Percentiles rank a stretch among this genome's conserved stretches.
phyloP scores from a whole-genome alignment of 202 grass and related monocot species.

The Schoenoplectus tabernaemontani region DNA sequence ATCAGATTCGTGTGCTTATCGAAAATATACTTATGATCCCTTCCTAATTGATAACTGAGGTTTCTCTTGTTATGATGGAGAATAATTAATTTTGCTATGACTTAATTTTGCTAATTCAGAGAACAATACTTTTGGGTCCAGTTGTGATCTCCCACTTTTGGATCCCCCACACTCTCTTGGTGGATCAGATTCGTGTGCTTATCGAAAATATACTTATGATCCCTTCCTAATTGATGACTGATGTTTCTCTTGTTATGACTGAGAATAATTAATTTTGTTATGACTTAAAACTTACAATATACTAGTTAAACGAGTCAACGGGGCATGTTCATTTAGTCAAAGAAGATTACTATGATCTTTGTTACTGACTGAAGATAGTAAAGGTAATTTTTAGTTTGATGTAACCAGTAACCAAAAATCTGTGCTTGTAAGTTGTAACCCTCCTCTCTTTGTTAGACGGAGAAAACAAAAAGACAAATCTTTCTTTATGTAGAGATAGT shows the following conservation, averaged over 20 bases:
- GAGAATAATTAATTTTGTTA: background rate
- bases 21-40: background rate
- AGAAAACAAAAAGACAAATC: background rate
- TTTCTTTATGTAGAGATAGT: background rate
- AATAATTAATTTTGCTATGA: background rate
- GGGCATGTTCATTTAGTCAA: background rate
- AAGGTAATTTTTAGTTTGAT: no score
- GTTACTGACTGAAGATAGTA: background rate
- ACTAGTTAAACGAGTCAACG: background rate
- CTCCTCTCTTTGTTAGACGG: background rate
- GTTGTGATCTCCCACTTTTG: background rate
- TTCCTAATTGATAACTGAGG: background rate
- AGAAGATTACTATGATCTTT: background rate
- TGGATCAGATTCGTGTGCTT: background rate
- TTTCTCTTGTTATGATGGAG: background rate
- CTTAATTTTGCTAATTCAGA: background rate
- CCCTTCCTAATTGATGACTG: background rate
- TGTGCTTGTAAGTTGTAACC: background rate
- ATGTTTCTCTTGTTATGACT: background rate
- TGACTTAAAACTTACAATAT: background rate
- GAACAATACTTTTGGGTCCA: background rate
- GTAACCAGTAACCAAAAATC: background rate
- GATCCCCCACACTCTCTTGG: background rate
- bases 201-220: constrained; percentile 1
- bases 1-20: background rate